Percentiles rank a stretch among this genome's conserved stretches.
Conservation (phyloP, 2,329 filamentous ascomycete genomes). For the Epichloe uncinata region DNA sequence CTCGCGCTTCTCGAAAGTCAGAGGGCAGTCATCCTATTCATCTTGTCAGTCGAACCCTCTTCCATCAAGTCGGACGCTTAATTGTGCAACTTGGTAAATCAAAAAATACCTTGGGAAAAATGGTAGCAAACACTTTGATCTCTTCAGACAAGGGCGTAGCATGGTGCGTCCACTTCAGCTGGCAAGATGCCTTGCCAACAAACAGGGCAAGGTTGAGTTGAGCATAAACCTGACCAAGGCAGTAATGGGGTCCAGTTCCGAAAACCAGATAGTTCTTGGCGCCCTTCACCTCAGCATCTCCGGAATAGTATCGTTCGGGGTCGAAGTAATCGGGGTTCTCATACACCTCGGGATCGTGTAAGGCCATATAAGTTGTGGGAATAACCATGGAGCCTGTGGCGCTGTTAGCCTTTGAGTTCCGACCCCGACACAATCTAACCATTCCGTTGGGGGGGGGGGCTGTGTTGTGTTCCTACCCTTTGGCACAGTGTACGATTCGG, state of each 20-base stretch:
- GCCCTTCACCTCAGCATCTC: slow-evolving; percentile 72
- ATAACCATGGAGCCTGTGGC: slow-evolving; percentile 72
- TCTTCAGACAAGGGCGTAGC: slow-evolving; percentile 74
- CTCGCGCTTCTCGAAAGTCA: slow-evolving; percentile 52
- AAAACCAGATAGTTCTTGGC: slow-evolving; percentile 96
- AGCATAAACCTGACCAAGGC: slow-evolving; percentile 85
- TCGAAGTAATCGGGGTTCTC: slow-evolving; percentile 79
- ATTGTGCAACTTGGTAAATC: too few relatives aligned
- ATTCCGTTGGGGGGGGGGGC: background rate
- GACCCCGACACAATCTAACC: background rate
- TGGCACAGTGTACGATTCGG: slow-evolving; percentile 74
- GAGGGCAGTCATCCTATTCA: slow-evolving; percentile 64
- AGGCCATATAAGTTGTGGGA: slow-evolving; percentile 77
- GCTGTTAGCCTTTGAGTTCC: background rate
- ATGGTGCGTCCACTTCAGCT: slow-evolving; percentile 83
- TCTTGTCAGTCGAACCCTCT: background rate
- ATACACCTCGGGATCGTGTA: slow-evolving; percentile 88
- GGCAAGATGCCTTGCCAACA: slow-evolving; percentile 78
- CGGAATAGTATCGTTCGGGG: slow-evolving; percentile 82
- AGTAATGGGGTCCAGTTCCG: slow-evolving; percentile 92
- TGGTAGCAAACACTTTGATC: slow-evolving; percentile 96
- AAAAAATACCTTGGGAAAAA: slow-evolving; percentile 78
- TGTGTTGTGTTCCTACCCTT: slow-evolving; percentile 45
- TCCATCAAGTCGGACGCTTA: too few relatives aligned
- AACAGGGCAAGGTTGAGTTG: slow-evolving; percentile 78